These are phyloP conservation scores for Cadophora sp. DNA, from an alignment of 2,329 filamentous ascomycete species.

Conservation along the genomic window DNA sequence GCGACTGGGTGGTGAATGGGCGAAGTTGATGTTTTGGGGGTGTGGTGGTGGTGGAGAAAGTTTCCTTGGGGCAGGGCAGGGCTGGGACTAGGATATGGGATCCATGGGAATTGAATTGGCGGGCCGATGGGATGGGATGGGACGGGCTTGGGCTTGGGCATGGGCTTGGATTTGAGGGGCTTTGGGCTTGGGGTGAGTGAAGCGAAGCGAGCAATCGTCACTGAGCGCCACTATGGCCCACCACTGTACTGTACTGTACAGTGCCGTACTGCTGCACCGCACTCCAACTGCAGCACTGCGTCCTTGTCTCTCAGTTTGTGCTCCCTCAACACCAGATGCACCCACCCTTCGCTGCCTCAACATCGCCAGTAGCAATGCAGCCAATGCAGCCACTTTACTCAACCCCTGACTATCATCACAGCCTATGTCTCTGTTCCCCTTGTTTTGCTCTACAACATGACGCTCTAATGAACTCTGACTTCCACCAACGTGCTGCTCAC, in stretches of 20 bases:
- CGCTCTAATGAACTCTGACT: neutral
- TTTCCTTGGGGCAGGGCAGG: neutral
- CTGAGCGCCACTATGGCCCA: slow-evolving; percentile 11
- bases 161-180: too few species aligned
- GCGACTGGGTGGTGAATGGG: neutral
- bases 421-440: neutral
- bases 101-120: slow-evolving; percentile 10
- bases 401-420: slow-evolving; percentile 9
- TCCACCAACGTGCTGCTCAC: neutral
- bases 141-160: neutral
- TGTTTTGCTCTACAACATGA: neutral
- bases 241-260: neutral
- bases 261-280: too few species aligned
- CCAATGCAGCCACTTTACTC: neutral
- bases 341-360: neutral
- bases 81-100: neutral
- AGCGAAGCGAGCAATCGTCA: slow-evolving; percentile 10
- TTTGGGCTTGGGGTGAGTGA: slow-evolving; percentile 1
- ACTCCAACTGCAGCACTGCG: too few species aligned
- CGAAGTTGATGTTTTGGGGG: slow-evolving; percentile 12
- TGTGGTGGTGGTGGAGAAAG: slow-evolving; percentile 15
- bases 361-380: neutral
- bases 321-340: slow-evolving; percentile 2
- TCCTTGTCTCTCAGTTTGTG: neutral
- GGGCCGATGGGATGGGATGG: neutral